phyloP scores from a whole-genome alignment of 768 basidiomycete genomes.

The Russula sp. region DNA sequence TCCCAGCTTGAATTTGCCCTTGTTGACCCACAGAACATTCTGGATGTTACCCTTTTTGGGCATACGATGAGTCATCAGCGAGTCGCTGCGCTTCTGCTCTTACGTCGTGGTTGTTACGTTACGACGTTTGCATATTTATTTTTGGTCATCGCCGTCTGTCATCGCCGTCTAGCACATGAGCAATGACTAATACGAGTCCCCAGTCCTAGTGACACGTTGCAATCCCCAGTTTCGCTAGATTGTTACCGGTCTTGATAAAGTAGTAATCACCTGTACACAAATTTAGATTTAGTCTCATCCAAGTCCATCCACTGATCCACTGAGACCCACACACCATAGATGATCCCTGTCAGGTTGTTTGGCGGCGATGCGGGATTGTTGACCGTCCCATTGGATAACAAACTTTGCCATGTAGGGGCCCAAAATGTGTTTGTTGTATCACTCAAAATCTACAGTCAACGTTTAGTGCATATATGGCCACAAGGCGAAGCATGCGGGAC shows the following conservation, averaged over 20 bases:
- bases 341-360: conserved; percentile 56
- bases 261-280: conserved; percentile 51
- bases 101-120: too few relatives aligned
- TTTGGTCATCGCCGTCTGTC: not conserved
- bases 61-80: not conserved
- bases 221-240: conserved; percentile 42
- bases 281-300: not conserved
- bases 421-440: conserved; percentile 31
- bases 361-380: conserved; percentile 43
- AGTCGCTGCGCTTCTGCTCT: too few relatives aligned
- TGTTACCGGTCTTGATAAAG: conserved; percentile 51
- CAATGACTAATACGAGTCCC: not conserved
- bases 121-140: not conserved
- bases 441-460: conserved; percentile 6
- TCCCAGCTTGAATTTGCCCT: not conserved
- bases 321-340: conserved; percentile 39
- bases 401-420: conserved; percentile 55
- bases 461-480: not conserved
- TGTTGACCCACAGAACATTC: conserved; percentile 14
- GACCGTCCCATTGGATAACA: conserved; percentile 62
- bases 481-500: conserved; percentile 6
- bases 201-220: conserved; percentile 31
- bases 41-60: conserved; percentile 4
- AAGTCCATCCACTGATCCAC: not conserved
- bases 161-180: not conserved